Conservation (phyloP, 176 grass and related monocot species). For the Urochloa ruziziensis region DNA sequence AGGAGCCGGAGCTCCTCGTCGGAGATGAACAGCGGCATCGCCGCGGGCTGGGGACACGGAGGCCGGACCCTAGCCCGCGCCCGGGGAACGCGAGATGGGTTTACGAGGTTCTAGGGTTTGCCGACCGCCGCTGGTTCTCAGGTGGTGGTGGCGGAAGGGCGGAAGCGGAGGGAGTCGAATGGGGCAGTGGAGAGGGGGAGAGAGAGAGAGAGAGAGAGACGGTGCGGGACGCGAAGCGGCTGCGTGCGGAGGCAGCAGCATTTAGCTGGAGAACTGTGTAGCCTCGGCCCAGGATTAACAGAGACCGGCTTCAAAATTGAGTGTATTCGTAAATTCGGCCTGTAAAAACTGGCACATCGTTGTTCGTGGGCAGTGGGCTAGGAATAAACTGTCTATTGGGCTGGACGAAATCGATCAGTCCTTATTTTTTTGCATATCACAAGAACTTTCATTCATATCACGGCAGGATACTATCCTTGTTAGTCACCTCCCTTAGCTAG, state of each 20-base stretch:
- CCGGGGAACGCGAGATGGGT: not conserved
- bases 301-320: too few relatives aligned
- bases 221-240: conserved; percentile 9
- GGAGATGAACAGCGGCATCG: conserved; percentile 91
- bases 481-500: too few relatives aligned
- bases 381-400: too few relatives aligned
- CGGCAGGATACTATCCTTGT: too few relatives aligned
- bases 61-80: not conserved
- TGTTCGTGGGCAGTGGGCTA: too few relatives aligned
- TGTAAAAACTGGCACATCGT: too few relatives aligned
- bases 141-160: conserved; percentile 10
- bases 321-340: too few relatives aligned
- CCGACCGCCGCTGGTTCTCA: not conserved
- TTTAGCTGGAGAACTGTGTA: not conserved
- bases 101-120: conserved; percentile 61
- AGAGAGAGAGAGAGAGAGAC: too few relatives aligned
- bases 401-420: too few relatives aligned
- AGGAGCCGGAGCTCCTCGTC: conserved; percentile 89
- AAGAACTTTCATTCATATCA: too few relatives aligned
- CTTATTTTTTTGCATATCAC: too few relatives aligned
- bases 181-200: not conserved
- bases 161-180: conserved; percentile 13
- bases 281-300: not conserved
- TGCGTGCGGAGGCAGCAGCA: conserved; percentile 5
- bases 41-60: not conserved